Conservation (phyloP, 495 filamentous ascomycete species). For the Hypoxylon rickii region DNA sequence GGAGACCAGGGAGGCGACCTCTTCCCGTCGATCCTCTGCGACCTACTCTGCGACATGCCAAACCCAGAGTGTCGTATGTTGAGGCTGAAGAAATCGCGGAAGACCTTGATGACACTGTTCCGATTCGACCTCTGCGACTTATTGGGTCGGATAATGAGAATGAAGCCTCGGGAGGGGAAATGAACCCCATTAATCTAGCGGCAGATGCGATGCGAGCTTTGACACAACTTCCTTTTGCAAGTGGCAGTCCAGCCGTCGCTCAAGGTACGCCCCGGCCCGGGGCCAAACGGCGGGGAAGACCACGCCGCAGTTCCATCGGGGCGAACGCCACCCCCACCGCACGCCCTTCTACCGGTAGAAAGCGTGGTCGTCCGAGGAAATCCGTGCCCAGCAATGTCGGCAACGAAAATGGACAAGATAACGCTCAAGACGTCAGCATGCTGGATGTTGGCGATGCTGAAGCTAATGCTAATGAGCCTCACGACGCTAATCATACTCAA, state of each 20-base stretch:
- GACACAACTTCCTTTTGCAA: conserved; percentile 21
- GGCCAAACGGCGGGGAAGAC: conserved; percentile 33
- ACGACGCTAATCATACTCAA: conserved; percentile 3
- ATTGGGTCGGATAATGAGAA: conserved; percentile 14
- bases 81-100: conserved; percentile 44
- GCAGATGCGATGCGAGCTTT: conserved; percentile 37
- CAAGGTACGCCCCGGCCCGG: conserved; percentile 12
- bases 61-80: conserved; percentile 48
- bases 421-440: conserved; percentile 13
- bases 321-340: background rate
- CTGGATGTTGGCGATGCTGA: conserved; percentile 15
- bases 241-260: background rate
- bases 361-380: conserved; percentile 33
- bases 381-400: conserved; percentile 9
- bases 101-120: conserved; percentile 45
- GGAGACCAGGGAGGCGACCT: conserved; percentile 3
- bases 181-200: conserved; percentile 48
- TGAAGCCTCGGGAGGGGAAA: conserved; percentile 13
- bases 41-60: conserved; percentile 51
- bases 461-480: too few species aligned
- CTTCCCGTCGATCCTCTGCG: conserved; percentile 36
- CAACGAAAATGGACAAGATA: conserved; percentile 23
- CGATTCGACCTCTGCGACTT: conserved; percentile 20
- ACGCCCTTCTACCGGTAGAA: conserved; percentile 27
- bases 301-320: conserved; percentile 27